These are phyloP conservation scores for Kurtzmaniella quercitrusa DNA, from an alignment of 1,139 yeast genomes.

Conservation along the genomic window DNA sequence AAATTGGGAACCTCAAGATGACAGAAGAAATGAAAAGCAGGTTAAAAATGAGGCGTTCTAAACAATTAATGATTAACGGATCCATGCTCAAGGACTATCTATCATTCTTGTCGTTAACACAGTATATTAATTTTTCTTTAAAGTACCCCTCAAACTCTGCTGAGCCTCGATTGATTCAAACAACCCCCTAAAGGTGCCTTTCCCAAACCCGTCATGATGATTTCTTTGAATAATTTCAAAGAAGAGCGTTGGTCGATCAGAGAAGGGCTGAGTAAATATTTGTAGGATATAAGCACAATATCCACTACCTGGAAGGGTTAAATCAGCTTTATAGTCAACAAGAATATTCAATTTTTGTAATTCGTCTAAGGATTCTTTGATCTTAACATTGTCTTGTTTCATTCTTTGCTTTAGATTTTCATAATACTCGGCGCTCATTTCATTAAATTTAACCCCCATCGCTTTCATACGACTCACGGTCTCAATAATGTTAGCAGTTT, in stretches of 20 bases:
- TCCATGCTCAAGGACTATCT: too few species aligned
- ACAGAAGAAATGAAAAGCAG: background rate
- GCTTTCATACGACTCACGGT: constrained; percentile 50
- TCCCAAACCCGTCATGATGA: constrained; percentile 83
- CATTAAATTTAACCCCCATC: constrained; percentile 69
- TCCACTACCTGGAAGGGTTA: constrained; percentile 21
- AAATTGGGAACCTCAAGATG: constrained; percentile 8
- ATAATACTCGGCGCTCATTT: constrained; percentile 56
- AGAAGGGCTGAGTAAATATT: constrained; percentile 70
- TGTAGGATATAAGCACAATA: constrained; percentile 66
- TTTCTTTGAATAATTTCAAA: constrained; percentile 75
- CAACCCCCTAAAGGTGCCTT: constrained; percentile 78
- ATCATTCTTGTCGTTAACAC: background rate
- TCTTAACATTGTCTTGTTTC: constrained; percentile 22
- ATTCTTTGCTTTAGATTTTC: constrained; percentile 42
- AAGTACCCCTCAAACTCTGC: constrained; percentile 50
- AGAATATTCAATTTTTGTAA: constrained; percentile 50
- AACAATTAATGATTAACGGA: too few species aligned
- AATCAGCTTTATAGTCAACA: constrained; percentile 65
- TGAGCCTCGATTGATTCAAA: constrained; percentile 73
- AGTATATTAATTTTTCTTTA: constrained; percentile 11
- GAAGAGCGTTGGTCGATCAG: constrained; percentile 77
- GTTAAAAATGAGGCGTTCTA: too few species aligned
- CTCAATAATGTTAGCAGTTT: constrained; percentile 54
- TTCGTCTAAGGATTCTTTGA: constrained; percentile 44